Conservation (phyloP, 2,329 filamentous ascomycete genomes). For the Monilinia laxa region DNA sequence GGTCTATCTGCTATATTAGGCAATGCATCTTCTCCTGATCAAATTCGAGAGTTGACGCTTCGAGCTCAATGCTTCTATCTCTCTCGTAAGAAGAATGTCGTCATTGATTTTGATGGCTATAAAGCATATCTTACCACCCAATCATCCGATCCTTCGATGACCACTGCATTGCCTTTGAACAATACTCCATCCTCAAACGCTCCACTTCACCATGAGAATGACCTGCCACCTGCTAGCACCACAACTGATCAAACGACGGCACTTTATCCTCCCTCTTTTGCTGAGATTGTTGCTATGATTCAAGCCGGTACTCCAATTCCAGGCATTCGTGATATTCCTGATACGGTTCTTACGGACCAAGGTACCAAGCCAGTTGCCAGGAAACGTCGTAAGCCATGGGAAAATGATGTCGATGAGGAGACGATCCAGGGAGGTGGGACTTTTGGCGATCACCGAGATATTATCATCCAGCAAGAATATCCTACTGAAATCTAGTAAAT, state of each 20-base stretch:
- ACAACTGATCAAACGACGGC: constrained; percentile 49
- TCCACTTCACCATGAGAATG: constrained; percentile 21
- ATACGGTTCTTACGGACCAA: constrained; percentile 71
- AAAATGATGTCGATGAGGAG: constrained; percentile 52
- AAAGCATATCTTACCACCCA: constrained; percentile 54
- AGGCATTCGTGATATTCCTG: constrained; percentile 82
- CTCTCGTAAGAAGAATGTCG: constrained; percentile 46
- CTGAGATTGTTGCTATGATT: constrained; percentile 81
- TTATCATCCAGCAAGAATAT: constrained; percentile 22
- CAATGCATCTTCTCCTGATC: constrained; percentile 52
- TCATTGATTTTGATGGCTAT: constrained; percentile 67
- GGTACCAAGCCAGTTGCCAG: constrained; percentile 46
- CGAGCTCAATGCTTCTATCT: constrained; percentile 72
- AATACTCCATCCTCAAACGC: constrained; percentile 1
- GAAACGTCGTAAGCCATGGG: constrained; percentile 71
- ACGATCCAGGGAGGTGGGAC: constrained; percentile 31
- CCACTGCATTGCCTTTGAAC: constrained; percentile 1
- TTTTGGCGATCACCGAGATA: constrained; percentile 24
- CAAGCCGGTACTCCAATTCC: constrained; percentile 80
- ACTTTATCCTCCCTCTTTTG: constrained; percentile 78
- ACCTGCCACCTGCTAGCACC: constrained; percentile 18
- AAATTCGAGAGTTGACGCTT: constrained; percentile 57
- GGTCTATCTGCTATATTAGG: constrained; percentile 66
- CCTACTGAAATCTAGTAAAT: constrained; percentile 2
- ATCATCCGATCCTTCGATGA: constrained; percentile 19